Evolutionary conservation across 208 protist species (phyloP).

Genomic region (Jaenimonas drosophilae): DNA sequence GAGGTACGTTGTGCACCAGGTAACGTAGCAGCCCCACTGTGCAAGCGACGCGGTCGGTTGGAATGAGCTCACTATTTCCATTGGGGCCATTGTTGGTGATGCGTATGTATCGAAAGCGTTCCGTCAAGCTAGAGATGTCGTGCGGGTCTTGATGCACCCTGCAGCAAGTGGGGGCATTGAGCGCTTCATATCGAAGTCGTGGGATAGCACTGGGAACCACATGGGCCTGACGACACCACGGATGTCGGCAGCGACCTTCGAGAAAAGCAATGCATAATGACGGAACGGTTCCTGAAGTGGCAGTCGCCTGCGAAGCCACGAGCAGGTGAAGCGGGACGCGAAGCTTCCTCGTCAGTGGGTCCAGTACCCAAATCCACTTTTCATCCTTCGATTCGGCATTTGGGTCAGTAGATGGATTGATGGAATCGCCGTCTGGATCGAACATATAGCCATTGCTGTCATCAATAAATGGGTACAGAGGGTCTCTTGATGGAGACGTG

Average conservation of each 20-base stretch:
- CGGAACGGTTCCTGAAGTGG: conserved; percentile 64
- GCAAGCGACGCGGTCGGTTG: conserved; percentile 57
- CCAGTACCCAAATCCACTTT: conserved; percentile 85
- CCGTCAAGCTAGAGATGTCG: conserved; percentile 54
- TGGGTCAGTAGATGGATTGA: conserved; percentile 15
- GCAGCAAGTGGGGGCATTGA: conserved; percentile 81
- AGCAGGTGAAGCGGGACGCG: conserved; percentile 67
- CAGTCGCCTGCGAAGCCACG: conserved; percentile 76
- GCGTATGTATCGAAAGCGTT: conserved; percentile 53
- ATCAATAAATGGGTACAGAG: too few species aligned
- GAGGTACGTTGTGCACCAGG: conserved; percentile 56
- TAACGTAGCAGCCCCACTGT: conserved; percentile 79
- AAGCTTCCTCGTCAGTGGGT: conserved; percentile 80
- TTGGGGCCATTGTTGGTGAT: conserved; percentile 43
- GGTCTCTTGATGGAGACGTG: too few species aligned
- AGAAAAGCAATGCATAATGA: conserved; percentile 82
- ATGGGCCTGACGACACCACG: conserved; percentile 84
- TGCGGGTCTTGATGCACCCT: conserved; percentile 72
- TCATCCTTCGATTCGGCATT: conserved; percentile 28
- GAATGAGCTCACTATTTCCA: conserved; percentile 57
- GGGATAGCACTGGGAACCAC: conserved; percentile 57
- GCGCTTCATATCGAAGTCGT: conserved; percentile 74
- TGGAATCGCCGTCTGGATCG: too few species aligned
- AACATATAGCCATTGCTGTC: too few species aligned
- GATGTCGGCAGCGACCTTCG: conserved; percentile 78